Percentiles rank a stretch among this genome's conserved stretches.
These are phyloP conservation scores for Kodamaea fukazawae DNA, from an alignment of 805 yeast genomes.

Conservation along the genomic window DNA sequence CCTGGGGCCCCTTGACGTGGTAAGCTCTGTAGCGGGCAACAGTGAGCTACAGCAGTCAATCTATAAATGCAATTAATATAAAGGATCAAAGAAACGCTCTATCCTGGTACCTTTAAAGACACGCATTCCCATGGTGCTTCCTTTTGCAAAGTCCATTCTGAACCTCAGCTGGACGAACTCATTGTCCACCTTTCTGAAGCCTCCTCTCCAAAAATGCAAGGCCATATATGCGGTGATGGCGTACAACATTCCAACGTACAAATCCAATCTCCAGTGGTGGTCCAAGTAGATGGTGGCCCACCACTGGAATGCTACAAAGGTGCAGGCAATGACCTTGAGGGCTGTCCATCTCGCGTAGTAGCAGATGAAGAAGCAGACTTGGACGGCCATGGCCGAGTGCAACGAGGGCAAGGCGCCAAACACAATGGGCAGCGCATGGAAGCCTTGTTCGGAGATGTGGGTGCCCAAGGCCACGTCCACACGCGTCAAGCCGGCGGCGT, in stretches of 20 bases:
- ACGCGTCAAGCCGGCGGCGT: conserved; percentile 67
- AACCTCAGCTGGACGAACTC: conserved; percentile 38
- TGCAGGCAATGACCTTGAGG: conserved; percentile 35
- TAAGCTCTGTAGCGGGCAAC: no score
- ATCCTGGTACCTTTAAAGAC: conserved; percentile 49
- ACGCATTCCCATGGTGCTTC: conserved; percentile 63
- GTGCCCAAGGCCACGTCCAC: conserved; percentile 65
- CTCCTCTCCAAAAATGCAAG: conserved; percentile 29
- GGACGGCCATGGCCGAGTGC: conserved; percentile 65
- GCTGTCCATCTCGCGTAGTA: conserved; percentile 37
- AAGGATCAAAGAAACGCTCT: conserved; percentile 54
- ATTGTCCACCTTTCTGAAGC: conserved; percentile 32
- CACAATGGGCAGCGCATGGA: conserved; percentile 65
- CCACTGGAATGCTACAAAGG: conserved; percentile 59
- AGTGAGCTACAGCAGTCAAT: background rate
- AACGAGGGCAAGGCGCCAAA: conserved; percentile 65
- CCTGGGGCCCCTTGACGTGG: no score
- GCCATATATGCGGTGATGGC: conserved; percentile 44
- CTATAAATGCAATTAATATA: conserved; percentile 8
- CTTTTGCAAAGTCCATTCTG: conserved; percentile 37
- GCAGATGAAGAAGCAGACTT: conserved; percentile 43
- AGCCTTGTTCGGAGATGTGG: conserved; percentile 57
- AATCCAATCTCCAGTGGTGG: conserved; percentile 68
- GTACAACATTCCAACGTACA: conserved; percentile 54
- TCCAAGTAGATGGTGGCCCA: conserved; percentile 75